Conservation (phyloP, 2,329 filamentous ascomycete genomes). For the Penicillium vulpinum region DNA sequence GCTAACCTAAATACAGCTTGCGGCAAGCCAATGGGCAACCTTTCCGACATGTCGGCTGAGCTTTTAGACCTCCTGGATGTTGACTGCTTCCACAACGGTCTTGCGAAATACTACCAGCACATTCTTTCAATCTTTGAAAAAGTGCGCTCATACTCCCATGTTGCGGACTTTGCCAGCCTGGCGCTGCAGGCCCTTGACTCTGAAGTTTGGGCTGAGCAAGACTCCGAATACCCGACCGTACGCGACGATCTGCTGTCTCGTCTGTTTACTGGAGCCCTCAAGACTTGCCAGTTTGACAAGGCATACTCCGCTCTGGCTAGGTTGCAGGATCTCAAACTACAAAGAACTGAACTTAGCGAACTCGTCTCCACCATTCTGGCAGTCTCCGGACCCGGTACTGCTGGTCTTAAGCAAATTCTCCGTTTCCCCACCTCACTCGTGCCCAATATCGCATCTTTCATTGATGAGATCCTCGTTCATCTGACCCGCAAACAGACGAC, state of each 20-base stretch:
- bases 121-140: conserved; percentile 79
- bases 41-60: conserved; percentile 53
- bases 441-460: conserved; percentile 70
- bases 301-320: conserved; percentile 77
- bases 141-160: conserved; percentile 72
- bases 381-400: conserved; percentile 40
- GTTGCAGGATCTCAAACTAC: conserved; percentile 70
- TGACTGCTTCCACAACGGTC: conserved; percentile 66
- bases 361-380: conserved; percentile 56
- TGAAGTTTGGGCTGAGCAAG: conserved; percentile 33
- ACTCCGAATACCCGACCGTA: conserved; percentile 43
- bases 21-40: conserved; percentile 47
- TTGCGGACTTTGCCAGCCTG: conserved; percentile 78
- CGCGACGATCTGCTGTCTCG: conserved; percentile 75
- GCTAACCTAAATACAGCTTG: conserved; percentile 37
- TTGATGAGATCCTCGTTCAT: conserved; percentile 74
- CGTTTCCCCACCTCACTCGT: conserved; percentile 66
- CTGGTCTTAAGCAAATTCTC: conserved; percentile 62
- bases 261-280: conserved; percentile 78
- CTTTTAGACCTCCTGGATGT: conserved; percentile 77
- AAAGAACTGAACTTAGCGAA: conserved; percentile 68
- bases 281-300: conserved; percentile 75
- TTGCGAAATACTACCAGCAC: conserved; percentile 83
- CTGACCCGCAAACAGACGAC: conserved; percentile 70
- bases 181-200: conserved; percentile 64